A percentile compares a stretch with the other conserved stretches of the same genome.
Conservation (phyloP, 352 stramenopile species). For the Pythium dissimile region DNA sequence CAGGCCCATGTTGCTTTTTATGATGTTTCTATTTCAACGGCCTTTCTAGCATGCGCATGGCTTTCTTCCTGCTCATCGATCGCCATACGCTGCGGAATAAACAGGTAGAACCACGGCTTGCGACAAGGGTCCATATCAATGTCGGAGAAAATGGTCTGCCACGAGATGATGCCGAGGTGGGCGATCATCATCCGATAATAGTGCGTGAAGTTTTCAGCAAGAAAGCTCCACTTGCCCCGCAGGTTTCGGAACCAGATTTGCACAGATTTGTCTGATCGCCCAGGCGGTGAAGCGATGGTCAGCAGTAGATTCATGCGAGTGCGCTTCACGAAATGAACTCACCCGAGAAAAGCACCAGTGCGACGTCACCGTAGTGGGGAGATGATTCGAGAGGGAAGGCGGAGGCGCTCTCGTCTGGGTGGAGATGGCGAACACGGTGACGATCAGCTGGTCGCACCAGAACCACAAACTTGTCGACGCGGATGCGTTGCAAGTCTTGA, state of each 20-base stretch:
- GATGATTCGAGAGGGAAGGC: slow-evolving; percentile 58
- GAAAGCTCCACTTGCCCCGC: slow-evolving; percentile 59
- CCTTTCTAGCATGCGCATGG: not conserved
- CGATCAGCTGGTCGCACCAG: slow-evolving; percentile 42
- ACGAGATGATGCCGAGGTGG: slow-evolving; percentile 71
- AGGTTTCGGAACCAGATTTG: slow-evolving; percentile 73
- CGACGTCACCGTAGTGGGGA: slow-evolving; percentile 52
- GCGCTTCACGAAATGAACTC: too few species aligned
- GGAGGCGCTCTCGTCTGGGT: slow-evolving; percentile 27
- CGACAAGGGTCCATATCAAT: slow-evolving; percentile 49
- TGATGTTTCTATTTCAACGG: too few species aligned
- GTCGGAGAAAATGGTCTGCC: slow-evolving; percentile 73
- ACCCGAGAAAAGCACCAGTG: slow-evolving; percentile 32
- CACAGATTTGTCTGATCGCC: slow-evolving; percentile 13
- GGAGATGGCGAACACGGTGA: slow-evolving; percentile 27
- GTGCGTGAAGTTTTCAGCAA: slow-evolving; percentile 61
- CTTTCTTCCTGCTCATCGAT: slow-evolving; percentile 36
- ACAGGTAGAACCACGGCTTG: slow-evolving; percentile 79
- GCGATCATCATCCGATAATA: slow-evolving; percentile 84
- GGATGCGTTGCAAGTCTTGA: slow-evolving; percentile 47
- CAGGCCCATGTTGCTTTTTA: too few species aligned
- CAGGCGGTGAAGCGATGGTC: not conserved
- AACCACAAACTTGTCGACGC: slow-evolving; percentile 32
- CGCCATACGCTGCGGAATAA: slow-evolving; percentile 63
- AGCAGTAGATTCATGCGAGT: not conserved